Conservation (phyloP, 2,329 filamentous ascomycete species). For the Pyricularia pennisetigena region DNA sequence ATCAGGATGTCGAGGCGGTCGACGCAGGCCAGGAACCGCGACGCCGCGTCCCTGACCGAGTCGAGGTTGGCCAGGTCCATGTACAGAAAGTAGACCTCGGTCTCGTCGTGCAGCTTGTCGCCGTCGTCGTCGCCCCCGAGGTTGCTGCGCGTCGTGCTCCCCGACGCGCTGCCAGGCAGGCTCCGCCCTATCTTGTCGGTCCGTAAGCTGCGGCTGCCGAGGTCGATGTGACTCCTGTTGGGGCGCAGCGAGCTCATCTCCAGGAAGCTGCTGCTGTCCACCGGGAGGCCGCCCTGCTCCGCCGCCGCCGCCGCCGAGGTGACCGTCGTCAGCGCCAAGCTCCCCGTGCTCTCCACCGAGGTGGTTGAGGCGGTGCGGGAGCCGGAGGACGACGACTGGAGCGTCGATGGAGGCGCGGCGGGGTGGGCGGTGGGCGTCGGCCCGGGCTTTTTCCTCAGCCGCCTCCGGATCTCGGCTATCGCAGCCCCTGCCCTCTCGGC, state of each 20-base stretch:
- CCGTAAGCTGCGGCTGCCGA: not conserved
- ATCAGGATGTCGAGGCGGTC: constrained; percentile 33
- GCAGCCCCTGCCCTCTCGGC: constrained; percentile 23
- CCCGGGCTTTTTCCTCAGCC: not conserved
- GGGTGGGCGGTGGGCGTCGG: not conserved
- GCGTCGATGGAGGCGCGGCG: not conserved
- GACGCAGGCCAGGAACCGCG: constrained; percentile 21
- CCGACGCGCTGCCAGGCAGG: not conserved
- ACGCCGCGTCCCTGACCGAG: constrained; percentile 29
- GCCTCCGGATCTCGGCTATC: constrained; percentile 23
- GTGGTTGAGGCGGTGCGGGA: no score
- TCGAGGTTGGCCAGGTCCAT: constrained; percentile 34
- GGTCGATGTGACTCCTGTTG: not conserved
- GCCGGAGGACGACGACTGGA: not conserved
- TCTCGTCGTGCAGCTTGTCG: constrained; percentile 8
- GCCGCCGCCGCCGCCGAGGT: not conserved
- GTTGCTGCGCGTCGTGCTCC: not conserved
- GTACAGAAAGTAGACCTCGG: constrained; percentile 21
- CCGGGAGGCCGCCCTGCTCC: not conserved
- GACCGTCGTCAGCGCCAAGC: no score
- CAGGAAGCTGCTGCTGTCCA: not conserved
- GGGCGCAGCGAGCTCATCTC: not conserved
- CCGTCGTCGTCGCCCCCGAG: not conserved
- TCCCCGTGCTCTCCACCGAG: not conserved
- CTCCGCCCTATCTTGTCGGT: not conserved